phyloP scores from a whole-genome alignment of 1,284 basidiomycete genomes.

The Fistulina hepatica region DNA sequence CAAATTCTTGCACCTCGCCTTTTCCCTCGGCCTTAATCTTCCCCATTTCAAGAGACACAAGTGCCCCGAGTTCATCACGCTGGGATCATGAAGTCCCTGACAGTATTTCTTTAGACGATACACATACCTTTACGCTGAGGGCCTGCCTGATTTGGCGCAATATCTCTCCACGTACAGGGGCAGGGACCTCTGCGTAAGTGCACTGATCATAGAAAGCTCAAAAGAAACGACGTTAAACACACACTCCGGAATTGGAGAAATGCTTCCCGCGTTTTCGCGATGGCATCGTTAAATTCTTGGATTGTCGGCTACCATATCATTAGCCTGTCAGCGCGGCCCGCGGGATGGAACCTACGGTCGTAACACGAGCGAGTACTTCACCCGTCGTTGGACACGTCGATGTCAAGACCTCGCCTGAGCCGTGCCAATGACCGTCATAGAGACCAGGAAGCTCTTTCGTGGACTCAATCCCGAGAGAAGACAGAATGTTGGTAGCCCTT shows the following conservation, averaged over 20 bases:
- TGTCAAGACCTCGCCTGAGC: slow-evolving; percentile 58
- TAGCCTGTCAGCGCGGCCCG: slow-evolving; percentile 5
- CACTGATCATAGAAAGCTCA: slow-evolving; percentile 4
- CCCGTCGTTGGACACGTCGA: slow-evolving; percentile 71
- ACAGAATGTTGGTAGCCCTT: slow-evolving; percentile 54
- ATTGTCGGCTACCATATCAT: slow-evolving; percentile 41
- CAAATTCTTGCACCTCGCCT: slow-evolving; percentile 91
- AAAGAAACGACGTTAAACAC: slow-evolving; percentile 13
- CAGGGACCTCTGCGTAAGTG: slow-evolving; percentile 48
- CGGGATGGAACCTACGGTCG: slow-evolving; percentile 35
- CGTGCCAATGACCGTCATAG: slow-evolving; percentile 69
- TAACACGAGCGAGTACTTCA: slow-evolving; percentile 59
- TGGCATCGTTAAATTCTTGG: slow-evolving; percentile 51
- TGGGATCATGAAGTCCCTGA: slow-evolving; percentile 21
- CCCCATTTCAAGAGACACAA: slow-evolving; percentile 89
- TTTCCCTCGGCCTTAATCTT: slow-evolving; percentile 90
- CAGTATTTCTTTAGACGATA: slow-evolving; percentile 7
- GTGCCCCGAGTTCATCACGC: slow-evolving; percentile 73
- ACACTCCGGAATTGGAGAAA: slow-evolving; percentile 53
- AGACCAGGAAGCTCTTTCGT: slow-evolving; percentile 52
- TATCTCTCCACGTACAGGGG: slow-evolving; percentile 80
- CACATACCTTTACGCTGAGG: slow-evolving; percentile 61
- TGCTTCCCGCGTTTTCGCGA: slow-evolving; percentile 62
- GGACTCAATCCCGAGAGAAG: slow-evolving; percentile 49
- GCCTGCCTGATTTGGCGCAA: slow-evolving; percentile 81